These are phyloP conservation scores for Magnolia sinica DNA, from an alignment of 164 flowering plant genomes.

Conservation along the genomic window DNA sequence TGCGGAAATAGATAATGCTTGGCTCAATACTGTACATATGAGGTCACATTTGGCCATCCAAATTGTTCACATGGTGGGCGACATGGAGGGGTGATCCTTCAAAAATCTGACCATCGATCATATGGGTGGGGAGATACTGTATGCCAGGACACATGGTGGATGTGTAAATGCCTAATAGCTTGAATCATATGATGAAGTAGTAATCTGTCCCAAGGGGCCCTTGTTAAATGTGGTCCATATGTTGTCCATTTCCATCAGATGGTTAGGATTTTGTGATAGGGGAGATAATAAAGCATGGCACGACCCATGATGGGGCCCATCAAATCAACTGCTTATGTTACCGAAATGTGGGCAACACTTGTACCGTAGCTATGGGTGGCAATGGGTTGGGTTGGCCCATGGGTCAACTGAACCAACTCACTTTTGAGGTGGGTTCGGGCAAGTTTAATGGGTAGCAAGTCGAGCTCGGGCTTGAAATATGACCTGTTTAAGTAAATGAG, in stretches of 20 bases:
- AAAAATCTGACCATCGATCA: not conserved
- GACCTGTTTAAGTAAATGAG: too few species aligned
- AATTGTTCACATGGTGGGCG: not conserved
- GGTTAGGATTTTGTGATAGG: too few species aligned
- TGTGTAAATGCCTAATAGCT: not conserved
- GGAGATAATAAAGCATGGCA: not conserved
- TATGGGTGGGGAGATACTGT: not conserved
- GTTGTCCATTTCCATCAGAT: too few species aligned
- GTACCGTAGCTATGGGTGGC: not conserved
- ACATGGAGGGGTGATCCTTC: not conserved
- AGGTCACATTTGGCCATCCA: not conserved
- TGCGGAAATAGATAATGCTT: not conserved
- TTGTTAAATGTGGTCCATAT: too few species aligned
- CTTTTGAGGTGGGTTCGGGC: too few species aligned
- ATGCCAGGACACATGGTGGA: not conserved
- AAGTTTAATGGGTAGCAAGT: too few species aligned
- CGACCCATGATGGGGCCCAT: not conserved
- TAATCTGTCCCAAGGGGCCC: not conserved
- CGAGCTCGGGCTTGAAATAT: too few species aligned
- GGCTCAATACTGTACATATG: not conserved
- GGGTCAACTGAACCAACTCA: too few species aligned
- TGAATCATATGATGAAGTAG: not conserved
- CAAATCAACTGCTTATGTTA: not conserved
- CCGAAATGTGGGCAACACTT: not conserved
- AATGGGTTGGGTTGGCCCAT: too few species aligned